phyloP scores from a whole-genome alignment of 2,329 filamentous ascomycete genomes.

The Aspergillus melleus region DNA sequence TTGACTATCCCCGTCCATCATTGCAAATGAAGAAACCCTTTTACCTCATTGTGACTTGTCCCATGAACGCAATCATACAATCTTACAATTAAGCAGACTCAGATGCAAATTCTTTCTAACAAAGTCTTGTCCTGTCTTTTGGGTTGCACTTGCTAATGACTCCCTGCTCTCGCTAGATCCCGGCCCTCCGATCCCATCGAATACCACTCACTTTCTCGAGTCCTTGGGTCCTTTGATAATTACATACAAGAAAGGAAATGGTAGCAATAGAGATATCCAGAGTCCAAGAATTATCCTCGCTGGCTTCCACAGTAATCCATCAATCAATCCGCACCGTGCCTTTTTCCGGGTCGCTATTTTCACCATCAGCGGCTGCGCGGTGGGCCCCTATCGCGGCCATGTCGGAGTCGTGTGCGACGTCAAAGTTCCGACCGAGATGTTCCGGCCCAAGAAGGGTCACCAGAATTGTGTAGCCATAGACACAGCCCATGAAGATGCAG shows the following conservation, averaged over 20 bases:
- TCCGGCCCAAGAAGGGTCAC: conserved; percentile 51
- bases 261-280: background rate
- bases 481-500: conserved; percentile 86
- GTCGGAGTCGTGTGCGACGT: conserved; percentile 50
- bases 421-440: conserved; percentile 47
- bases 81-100: conserved; percentile 7
- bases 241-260: background rate
- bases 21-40: conserved; percentile 4
- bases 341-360: conserved; percentile 35
- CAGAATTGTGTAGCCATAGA: conserved; percentile 64
- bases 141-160: background rate
- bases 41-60: background rate
- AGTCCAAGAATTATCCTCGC: background rate
- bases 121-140: background rate
- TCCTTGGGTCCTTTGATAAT: background rate
- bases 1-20: too few relatives aligned
- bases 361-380: conserved; percentile 21
- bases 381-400: conserved; percentile 45
- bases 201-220: too few relatives aligned
- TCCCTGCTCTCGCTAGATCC: background rate
- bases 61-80: conserved; percentile 5
- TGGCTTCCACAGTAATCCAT: background rate
- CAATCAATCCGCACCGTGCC: conserved; percentile 1
- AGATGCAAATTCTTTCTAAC: background rate
- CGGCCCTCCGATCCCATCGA: background rate